Evolutionary conservation across 208 protist genomes (phyloP).

Genomic region (Trypanosomatidae sp.): DNA sequence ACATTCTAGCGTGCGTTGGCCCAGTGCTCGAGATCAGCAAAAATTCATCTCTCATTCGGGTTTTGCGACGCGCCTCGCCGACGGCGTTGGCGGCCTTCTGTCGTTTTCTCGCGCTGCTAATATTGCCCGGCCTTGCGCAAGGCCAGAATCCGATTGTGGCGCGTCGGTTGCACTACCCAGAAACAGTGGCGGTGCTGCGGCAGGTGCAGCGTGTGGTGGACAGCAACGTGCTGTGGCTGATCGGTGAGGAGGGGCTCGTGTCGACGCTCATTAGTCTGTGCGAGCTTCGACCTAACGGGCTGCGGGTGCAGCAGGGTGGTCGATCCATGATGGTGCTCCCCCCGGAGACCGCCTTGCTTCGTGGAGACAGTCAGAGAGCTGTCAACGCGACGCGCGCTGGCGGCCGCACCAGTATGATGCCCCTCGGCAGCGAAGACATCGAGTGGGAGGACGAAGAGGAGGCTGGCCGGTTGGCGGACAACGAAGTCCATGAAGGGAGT

Average conservation of each 20-base stretch:
- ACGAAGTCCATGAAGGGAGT: conserved; percentile 14
- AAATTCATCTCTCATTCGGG: conserved; percentile 38
- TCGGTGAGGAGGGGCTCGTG: conserved; percentile 54
- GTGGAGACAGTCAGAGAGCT: neutral
- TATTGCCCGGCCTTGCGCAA: conserved; percentile 52
- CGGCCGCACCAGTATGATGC: neutral
- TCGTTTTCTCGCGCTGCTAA: conserved; percentile 72
- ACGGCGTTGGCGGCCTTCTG: conserved; percentile 50
- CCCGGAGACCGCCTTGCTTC: conserved; percentile 2
- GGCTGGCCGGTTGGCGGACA: conserved; percentile 15
- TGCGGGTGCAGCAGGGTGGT: conserved; percentile 42
- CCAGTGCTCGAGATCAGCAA: conserved; percentile 81
- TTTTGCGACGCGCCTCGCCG: conserved; percentile 44
- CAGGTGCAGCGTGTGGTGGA: conserved; percentile 79
- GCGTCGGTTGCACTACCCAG: conserved; percentile 50
- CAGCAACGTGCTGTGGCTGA: conserved; percentile 82
- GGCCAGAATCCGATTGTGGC: conserved; percentile 40
- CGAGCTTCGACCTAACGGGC: conserved; percentile 42
- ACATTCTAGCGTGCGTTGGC: conserved; percentile 66
- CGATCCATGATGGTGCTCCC: conserved; percentile 35
- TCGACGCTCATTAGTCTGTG: conserved; percentile 60
- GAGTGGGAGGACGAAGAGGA: conserved; percentile 32
- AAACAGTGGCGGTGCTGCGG: conserved; percentile 50
- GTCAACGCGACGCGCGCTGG: neutral
- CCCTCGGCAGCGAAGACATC: conserved; percentile 4